phyloP scores from a whole-genome alignment of 305 asterid genomes.

The Nicotiana rustica region DNA sequence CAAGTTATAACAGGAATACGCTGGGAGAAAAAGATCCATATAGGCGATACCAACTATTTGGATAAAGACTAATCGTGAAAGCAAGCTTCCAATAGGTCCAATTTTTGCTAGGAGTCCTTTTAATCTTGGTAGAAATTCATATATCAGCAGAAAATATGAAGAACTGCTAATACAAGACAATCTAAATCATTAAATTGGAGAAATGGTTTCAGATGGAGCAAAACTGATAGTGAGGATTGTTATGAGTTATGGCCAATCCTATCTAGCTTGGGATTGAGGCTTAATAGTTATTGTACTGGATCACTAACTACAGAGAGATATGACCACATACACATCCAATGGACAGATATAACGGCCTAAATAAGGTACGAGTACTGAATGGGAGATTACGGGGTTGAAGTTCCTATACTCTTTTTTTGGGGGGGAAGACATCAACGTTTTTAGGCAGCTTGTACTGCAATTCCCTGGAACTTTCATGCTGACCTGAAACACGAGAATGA shows the following conservation, averaged over 20 bases:
- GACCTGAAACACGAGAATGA: slow-evolving; percentile 19
- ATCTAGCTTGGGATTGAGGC: not conserved
- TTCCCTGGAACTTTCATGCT: slow-evolving; percentile 13
- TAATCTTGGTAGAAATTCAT: not conserved
- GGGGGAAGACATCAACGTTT: not conserved
- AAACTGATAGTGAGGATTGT: not conserved
- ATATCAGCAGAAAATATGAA: not conserved
- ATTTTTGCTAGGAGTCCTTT: not conserved
- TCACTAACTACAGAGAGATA: not conserved
- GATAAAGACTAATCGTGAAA: slow-evolving; percentile 22
- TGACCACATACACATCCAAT: not conserved
- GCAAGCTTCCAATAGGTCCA: not conserved
- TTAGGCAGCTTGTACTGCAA: slow-evolving; percentile 19
- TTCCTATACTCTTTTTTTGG: not conserved
- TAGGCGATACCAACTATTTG: slow-evolving; percentile 7
- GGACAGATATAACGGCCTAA: slow-evolving; percentile 20
- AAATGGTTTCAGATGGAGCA: not conserved
- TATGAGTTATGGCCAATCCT: not conserved
- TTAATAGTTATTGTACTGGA: not conserved
- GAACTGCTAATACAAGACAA: not conserved
- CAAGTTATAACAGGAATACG: not conserved
- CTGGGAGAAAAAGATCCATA: not conserved
- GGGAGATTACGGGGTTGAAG: not conserved
- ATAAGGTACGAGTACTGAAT: not conserved
- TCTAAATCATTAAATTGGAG: slow-evolving; percentile 1